These are phyloP conservation scores for Cubamyces lactineus DNA, from an alignment of 768 basidiomycete genomes.

Conservation along the genomic window DNA sequence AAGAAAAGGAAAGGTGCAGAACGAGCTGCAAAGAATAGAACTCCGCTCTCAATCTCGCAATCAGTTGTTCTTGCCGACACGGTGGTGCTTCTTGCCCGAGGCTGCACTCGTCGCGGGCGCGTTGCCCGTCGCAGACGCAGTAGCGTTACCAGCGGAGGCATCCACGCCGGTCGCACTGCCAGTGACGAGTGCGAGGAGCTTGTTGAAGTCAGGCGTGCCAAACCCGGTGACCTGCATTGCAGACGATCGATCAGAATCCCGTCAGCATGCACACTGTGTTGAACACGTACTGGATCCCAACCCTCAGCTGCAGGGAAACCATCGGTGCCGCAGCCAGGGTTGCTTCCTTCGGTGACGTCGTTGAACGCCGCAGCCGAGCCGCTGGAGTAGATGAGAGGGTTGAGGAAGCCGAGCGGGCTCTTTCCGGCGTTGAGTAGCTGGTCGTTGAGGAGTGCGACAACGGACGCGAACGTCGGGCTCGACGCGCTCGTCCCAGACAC, in stretches of 20 bases:
- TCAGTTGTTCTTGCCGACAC: background rate
- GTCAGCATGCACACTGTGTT: no score
- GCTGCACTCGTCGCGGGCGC: background rate
- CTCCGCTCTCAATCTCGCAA: background rate
- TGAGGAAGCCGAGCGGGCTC: conserved; percentile 35
- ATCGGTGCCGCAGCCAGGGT: conserved; percentile 33
- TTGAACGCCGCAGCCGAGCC: conserved; percentile 29
- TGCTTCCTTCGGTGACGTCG: conserved; percentile 33
- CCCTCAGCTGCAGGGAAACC: conserved; percentile 32
- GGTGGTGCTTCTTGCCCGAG: conserved; percentile 3
- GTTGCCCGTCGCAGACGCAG: conserved; percentile 1
- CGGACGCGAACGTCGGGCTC: conserved; percentile 32
- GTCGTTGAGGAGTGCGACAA: conserved; percentile 37
- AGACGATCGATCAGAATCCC: background rate
- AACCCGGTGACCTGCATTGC: conserved; percentile 33
- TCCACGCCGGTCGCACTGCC: conserved; percentile 9
- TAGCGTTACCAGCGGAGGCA: conserved; percentile 1
- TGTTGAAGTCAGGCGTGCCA: conserved; percentile 39
- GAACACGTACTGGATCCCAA: conserved; percentile 33
- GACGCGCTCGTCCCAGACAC: conserved; percentile 34
- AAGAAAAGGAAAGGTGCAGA: background rate
- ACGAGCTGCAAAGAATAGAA: background rate
- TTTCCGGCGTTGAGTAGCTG: conserved; percentile 30
- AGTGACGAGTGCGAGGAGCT: conserved; percentile 24
- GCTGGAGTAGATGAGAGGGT: conserved; percentile 33